These are phyloP conservation scores for Phanerochaete sordida DNA, from an alignment of 768 basidiomycete genomes.

Conservation along the genomic window DNA sequence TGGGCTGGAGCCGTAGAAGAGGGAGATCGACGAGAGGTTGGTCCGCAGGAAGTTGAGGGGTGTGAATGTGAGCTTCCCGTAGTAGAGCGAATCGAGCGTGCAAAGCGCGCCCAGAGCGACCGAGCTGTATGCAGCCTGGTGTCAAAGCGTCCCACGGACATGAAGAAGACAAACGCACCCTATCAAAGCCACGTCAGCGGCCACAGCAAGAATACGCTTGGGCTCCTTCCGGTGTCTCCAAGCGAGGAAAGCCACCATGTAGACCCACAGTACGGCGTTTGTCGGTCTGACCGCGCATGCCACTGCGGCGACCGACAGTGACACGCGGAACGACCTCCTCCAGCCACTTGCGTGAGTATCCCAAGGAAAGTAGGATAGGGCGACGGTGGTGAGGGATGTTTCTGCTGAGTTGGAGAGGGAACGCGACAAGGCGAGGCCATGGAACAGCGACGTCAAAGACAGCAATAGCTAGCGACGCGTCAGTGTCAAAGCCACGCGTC, in stretches of 20 bases:
- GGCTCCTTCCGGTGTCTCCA: conserved; percentile 46
- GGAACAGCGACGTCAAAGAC: conserved; percentile 84
- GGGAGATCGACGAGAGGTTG: conserved; percentile 81
- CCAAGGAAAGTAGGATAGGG: conserved; percentile 80
- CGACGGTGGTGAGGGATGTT: conserved; percentile 77
- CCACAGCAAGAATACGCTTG: conserved; percentile 35
- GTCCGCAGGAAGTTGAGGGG: conserved; percentile 78
- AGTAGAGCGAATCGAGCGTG: conserved; percentile 67
- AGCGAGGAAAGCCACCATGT: conserved; percentile 55
- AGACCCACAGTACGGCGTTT: conserved; percentile 82
- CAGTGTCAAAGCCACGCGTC: neutral
- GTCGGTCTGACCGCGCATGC: conserved; percentile 87
- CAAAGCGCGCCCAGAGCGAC: conserved; percentile 13
- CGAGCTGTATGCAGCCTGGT: neutral
- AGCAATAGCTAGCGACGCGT: conserved; percentile 56
- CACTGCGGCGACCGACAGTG: conserved; percentile 63
- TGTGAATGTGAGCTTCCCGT: conserved; percentile 64
- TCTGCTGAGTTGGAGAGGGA: conserved; percentile 93
- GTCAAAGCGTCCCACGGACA: neutral
- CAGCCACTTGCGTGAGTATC: neutral
- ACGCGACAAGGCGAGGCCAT: conserved; percentile 78
- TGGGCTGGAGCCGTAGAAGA: conserved; percentile 86
- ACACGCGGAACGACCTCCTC: conserved; percentile 29
- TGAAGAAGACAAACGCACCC: conserved; percentile 35
- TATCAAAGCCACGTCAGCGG: conserved; percentile 35